These are phyloP conservation scores for Hawksworthiomyces lignivorus DNA, from an alignment of 2,329 filamentous ascomycete species.

Conservation along the genomic window DNA sequence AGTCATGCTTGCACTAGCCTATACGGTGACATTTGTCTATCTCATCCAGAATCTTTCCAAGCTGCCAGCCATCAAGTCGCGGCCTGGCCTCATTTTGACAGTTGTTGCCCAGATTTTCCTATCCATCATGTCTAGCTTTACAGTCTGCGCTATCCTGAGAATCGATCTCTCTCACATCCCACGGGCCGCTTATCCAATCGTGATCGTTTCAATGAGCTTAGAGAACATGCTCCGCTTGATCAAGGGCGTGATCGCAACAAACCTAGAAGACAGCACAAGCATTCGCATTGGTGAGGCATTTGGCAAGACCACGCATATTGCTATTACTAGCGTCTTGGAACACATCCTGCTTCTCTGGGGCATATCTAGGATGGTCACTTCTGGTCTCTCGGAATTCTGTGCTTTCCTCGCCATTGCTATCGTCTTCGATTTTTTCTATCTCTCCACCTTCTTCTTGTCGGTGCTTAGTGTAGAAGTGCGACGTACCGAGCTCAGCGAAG, in stretches of 20 bases:
- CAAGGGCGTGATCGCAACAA: conserved; percentile 67
- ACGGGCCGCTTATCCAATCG: conserved; percentile 64
- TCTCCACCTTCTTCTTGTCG: conserved; percentile 72
- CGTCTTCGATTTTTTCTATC: conserved; percentile 68
- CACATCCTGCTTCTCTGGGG: conserved; percentile 60
- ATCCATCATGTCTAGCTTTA: conserved; percentile 72
- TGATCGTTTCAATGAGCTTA: conserved; percentile 68
- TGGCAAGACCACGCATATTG: conserved; percentile 63
- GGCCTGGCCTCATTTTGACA: conserved; percentile 62
- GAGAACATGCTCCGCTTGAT: conserved; percentile 75
- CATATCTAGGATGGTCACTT: conserved; percentile 59
- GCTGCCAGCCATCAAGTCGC: conserved; percentile 67
- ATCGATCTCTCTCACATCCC: conserved; percentile 70
- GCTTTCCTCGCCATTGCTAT: conserved; percentile 68
- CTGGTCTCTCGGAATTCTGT: conserved; percentile 62
- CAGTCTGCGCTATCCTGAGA: conserved; percentile 66
- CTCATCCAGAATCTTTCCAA: conserved; percentile 60
- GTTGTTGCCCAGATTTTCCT: conserved; percentile 62
- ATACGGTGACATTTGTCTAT: conserved; percentile 55
- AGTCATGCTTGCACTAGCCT: conserved; percentile 55
- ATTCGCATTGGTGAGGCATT: conserved; percentile 66
- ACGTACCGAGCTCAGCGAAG: conserved; percentile 67
- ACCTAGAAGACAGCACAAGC: conserved; percentile 59
- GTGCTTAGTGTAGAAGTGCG: conserved; percentile 74
- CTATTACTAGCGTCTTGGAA: conserved; percentile 59